Conservation (phyloP, 202 grass and related monocot species). For the Bolboschoenoplectus hybrid region DNA sequence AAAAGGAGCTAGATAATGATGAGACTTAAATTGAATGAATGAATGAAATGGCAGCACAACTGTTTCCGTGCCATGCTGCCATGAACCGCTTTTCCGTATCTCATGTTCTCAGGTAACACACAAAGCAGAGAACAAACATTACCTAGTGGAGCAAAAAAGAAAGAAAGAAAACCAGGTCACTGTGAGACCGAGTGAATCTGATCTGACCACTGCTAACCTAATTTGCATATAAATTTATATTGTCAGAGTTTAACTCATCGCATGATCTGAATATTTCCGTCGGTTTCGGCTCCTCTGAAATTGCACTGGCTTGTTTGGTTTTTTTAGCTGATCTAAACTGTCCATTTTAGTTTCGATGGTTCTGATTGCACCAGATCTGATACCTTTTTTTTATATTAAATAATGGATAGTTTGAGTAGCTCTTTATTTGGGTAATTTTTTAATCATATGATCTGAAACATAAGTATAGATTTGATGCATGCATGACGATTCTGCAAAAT, state of each 20-base stretch:
- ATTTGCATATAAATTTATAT: slow-evolving; percentile 15
- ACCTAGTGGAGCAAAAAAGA: slow-evolving; percentile 33
- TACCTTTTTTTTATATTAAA: not conserved
- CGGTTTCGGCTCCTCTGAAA: not conserved
- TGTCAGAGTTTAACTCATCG: slow-evolving; percentile 24
- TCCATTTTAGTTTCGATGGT: not conserved
- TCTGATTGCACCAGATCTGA: not conserved
- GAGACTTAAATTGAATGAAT: slow-evolving; percentile 29
- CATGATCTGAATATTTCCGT: not conserved
- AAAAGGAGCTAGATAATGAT: slow-evolving; percentile 35
- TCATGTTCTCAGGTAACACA: slow-evolving; percentile 26
- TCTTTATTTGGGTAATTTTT: not conserved
- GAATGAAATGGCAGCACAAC: slow-evolving; percentile 38
- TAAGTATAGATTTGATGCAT: not conserved
- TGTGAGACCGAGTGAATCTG: slow-evolving; percentile 19
- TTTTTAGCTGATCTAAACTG: not conserved
- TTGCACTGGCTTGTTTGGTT: not conserved
- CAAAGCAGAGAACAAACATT: slow-evolving; percentile 43
- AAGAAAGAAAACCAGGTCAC: slow-evolving; percentile 35
- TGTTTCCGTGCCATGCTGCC: slow-evolving; percentile 37
- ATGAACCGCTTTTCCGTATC: slow-evolving; percentile 17
- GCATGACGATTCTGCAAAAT: not conserved
- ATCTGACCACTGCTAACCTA: slow-evolving; percentile 10
- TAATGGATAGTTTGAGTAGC: not conserved
- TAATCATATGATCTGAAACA: not conserved